Conservation (phyloP, 768 basidiomycete species). For the Tricholoma sp. region DNA sequence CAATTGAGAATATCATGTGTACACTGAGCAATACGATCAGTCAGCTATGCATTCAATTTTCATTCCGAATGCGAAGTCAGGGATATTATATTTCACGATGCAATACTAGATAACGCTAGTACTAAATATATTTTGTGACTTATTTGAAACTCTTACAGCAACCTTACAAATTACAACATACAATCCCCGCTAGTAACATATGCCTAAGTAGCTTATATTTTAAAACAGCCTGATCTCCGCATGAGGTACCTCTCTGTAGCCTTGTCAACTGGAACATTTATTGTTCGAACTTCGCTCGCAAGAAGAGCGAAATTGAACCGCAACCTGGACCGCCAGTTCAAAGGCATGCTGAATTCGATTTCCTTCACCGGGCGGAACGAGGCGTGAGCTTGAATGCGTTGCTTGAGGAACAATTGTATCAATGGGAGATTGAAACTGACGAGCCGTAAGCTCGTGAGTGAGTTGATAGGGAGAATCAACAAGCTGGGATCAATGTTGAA, state of each 20-base stretch:
- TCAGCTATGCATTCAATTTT: too few relatives aligned
- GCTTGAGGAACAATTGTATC: constrained; percentile 3
- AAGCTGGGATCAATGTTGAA: not conserved
- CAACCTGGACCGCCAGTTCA: not conserved
- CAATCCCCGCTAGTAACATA: too few relatives aligned
- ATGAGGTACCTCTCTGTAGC: not conserved
- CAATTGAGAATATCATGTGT: too few relatives aligned
- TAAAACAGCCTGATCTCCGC: not conserved
- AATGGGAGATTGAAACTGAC: constrained; percentile 6
- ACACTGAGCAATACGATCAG: too few relatives aligned
- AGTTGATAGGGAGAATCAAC: not conserved
- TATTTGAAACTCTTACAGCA: too few relatives aligned
- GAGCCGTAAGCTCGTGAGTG: not conserved
- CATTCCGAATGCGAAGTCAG: too few relatives aligned
- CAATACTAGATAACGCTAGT: too few relatives aligned
- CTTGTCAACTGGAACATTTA: not conserved
- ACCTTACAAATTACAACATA: too few relatives aligned
- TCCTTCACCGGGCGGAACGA: not conserved
- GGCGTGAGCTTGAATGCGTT: not conserved
- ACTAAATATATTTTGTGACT: too few relatives aligned
- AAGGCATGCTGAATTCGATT: not conserved
- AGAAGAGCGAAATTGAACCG: not conserved
- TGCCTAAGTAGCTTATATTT: not conserved
- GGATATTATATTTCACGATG: too few relatives aligned
- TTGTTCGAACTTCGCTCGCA: not conserved